phyloP scores from a whole-genome alignment of 1,139 yeast species.

The Geotrichum reessii region DNA sequence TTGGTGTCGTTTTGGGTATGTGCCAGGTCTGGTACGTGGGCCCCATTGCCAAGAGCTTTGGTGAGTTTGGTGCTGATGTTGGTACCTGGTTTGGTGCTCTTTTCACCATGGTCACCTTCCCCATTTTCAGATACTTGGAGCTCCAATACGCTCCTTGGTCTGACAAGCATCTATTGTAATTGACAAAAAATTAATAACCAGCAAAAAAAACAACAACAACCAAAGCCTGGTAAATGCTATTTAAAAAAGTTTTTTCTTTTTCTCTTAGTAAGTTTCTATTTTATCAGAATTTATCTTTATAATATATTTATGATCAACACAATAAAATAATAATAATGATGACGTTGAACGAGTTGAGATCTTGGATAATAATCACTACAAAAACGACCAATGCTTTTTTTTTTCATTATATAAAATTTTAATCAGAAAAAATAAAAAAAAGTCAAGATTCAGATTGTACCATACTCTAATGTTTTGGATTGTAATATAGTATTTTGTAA shows the following conservation, averaged over 20 bases:
- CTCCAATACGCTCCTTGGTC: conserved; percentile 35
- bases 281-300: not conserved
- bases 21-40: conserved; percentile 74
- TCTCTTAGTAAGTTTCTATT: not conserved
- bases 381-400: too few species aligned
- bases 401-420: too few species aligned
- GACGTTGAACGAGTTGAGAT: too few species aligned
- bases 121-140: conserved; percentile 59
- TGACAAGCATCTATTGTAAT: conserved; percentile 10
- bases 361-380: too few species aligned
- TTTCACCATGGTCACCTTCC: conserved; percentile 60
- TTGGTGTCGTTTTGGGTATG: conserved; percentile 80
- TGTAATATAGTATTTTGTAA: too few species aligned
- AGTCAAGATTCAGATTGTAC: too few species aligned
- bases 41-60: conserved; percentile 55
- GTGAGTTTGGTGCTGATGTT: conserved; percentile 62
- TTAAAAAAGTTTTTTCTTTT: not conserved
- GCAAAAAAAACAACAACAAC: not conserved
- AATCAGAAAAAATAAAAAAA: too few species aligned
- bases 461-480: too few species aligned
- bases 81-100: conserved; percentile 81
- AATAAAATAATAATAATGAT: not conserved
- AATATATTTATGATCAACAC: not conserved
- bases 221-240: not conserved
- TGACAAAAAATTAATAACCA: not conserved